These are phyloP conservation scores for Skeletonema menzelii DNA, from an alignment of 108 stramenopile genomes.

Conservation along the genomic window DNA sequence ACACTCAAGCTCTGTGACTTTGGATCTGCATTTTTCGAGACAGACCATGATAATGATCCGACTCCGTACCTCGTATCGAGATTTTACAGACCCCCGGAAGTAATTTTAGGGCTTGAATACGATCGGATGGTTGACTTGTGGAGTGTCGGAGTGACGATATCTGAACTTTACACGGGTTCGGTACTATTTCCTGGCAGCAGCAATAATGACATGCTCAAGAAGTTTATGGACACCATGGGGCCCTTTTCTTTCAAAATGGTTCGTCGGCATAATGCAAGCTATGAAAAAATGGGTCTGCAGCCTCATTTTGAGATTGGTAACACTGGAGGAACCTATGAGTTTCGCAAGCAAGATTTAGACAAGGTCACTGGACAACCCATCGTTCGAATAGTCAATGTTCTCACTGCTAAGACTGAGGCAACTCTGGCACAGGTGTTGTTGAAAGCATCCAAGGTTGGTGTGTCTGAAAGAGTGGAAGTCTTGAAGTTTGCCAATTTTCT, in stretches of 20 bases:
- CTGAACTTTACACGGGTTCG: slow-evolving; percentile 93
- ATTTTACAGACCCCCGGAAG: slow-evolving; percentile 98
- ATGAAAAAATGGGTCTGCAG: slow-evolving; percentile 55
- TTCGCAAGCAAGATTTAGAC: slow-evolving; percentile 67
- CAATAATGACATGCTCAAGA: slow-evolving; percentile 95
- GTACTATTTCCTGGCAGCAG: slow-evolving; percentile 89
- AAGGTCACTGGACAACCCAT: slow-evolving; percentile 65
- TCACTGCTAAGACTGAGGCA: slow-evolving; percentile 37
- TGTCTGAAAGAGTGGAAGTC: slow-evolving; percentile 79
- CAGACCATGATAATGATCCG: slow-evolving; percentile 76
- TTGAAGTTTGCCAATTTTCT: slow-evolving; percentile 85
- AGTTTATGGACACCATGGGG: slow-evolving; percentile 94
- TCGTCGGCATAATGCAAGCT: slow-evolving; percentile 72
- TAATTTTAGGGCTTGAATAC: slow-evolving; percentile 95
- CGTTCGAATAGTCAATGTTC: slow-evolving; percentile 56
- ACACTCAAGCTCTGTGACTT: slow-evolving; percentile 93
- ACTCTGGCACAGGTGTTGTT: slow-evolving; percentile 58
- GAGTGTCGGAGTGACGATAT: slow-evolving; percentile 90
- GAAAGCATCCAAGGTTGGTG: slow-evolving; percentile 70
- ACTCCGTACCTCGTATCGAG: slow-evolving; percentile 98
- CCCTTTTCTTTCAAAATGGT: slow-evolving; percentile 86
- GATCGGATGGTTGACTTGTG: slow-evolving; percentile 94
- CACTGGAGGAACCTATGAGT: slow-evolving; percentile 61
- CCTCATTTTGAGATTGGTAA: slow-evolving; percentile 61
- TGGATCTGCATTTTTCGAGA: slow-evolving; percentile 90